Base-by-base conservation (phyloP, 257 asterid species). In the Paraleonurus japonicus region DNA sequence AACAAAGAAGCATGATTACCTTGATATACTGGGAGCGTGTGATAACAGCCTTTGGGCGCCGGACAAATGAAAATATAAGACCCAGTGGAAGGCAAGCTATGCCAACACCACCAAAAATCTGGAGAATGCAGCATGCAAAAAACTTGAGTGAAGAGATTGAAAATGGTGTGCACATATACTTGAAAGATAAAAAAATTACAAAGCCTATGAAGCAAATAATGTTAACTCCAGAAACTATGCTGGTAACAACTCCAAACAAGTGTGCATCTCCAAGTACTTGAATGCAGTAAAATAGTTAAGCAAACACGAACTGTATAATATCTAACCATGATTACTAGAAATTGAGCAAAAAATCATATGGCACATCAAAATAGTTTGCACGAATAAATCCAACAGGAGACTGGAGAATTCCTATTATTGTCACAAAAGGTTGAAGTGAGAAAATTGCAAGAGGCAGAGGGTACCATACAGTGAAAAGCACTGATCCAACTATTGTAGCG, bases 101-200 rank as follows among this genome's bases (percentile, higher is more conserved):
- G 76, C 98, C 98, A 47, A 92, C 96, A 47, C 98, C 98, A 63
- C 98, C 96, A 84, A 92, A 92, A 19, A 92, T 88, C 98, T 92
- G 88, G 60, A 75, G 15, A 76, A 58, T 74, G 61, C 43, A 65
- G 37, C 58, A 75, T 30, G 51, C 48, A 58, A 58, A 55, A 69
- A 53, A 77, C 58, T 58, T 75, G 32, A 78, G 75, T 68, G 47
- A 16, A 60, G 75, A 28, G 48, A 62, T 68, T 35, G n/a, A 76
- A 13, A 30, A 70, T 43, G 28, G 72, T 41, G 53, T 50, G 58
- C 19, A 60, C 24, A 66, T 55, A 48, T 51, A 16, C 19, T 69
- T 17, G 16, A 50, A 61, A 63, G 13, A 59, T n/a, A 30, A 62
- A 30, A 62, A 26, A 57, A 13, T 19, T 39, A 7, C 55, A 7